Percentiles rank a stretch among this genome's conserved stretches.
phyloP scores from a whole-genome alignment of 345 rosid genomes.

The Geranium brycei region DNA sequence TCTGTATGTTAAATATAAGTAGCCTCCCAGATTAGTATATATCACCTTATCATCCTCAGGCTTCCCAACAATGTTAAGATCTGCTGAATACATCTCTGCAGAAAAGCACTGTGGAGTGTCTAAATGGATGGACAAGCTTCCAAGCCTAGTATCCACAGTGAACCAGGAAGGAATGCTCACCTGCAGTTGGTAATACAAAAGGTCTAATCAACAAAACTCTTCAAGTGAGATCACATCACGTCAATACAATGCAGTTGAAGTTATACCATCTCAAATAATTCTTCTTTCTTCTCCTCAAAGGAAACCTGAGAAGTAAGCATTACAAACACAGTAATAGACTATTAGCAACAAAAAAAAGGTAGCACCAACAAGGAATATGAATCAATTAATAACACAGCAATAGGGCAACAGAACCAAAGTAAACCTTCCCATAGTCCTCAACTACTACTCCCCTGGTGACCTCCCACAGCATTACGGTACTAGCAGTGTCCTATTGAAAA shows the following conservation, averaged over 20 bases:
- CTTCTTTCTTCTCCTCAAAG: conserved; percentile 86
- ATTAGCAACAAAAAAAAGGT: neutral
- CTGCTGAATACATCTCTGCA: conserved; percentile 97
- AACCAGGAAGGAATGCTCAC: conserved; percentile 99
- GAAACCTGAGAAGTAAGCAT: conserved; percentile 40
- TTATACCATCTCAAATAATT: conserved; percentile 85
- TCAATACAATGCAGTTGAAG: neutral
- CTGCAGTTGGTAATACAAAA: conserved; percentile 25
- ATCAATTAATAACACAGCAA: neutral
- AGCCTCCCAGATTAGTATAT: neutral
- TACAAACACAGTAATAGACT: conserved; percentile 1
- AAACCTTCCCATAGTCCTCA: conserved; percentile 87
- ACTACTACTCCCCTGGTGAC: conserved; percentile 72
- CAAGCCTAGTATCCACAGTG: conserved; percentile 85
- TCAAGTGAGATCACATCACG: neutral
- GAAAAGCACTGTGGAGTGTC: conserved; percentile 98
- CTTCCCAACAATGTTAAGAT: conserved; percentile 78
- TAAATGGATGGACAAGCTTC: conserved; percentile 87
- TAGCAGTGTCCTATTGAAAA: conserved; percentile 64
- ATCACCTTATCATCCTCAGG: conserved; percentile 97
- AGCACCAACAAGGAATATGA: neutral
- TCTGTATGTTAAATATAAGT: too few relatives aligned
- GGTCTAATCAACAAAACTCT: conserved; percentile 7
- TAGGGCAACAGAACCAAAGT: neutral
- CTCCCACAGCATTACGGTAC: conserved; percentile 95